Evolutionary conservation across 148 eudicot genomes (phyloP), one percentile per base, ranked within the genome.

Genomic region (Linanthus parryae): DNA sequence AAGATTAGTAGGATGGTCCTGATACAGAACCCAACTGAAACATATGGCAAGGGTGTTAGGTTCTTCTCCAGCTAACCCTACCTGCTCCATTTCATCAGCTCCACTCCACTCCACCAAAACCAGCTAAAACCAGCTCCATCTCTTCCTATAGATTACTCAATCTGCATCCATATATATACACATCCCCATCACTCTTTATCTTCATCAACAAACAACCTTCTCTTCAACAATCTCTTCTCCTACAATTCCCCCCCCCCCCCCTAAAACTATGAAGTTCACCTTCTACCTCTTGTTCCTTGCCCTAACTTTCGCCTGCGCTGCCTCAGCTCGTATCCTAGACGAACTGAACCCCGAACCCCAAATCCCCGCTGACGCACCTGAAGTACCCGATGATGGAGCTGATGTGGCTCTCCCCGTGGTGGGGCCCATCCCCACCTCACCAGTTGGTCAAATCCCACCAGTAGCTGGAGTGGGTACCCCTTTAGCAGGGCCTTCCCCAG

Each of bases 251-350:
- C 24, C 19, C 7, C 57, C 51, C 66, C 75, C 16, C 66, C 28
- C 71, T 41, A 65, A 59, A 48, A 44, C 54, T 15, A 51, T 54
- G 29, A 61, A 37, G 44, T 16, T 66, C 48, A 73, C 65, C 57
- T 41, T 81, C 43, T 70, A 50, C 64, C 61, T 76, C 18, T 61
- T 88, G 15, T 54, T 81, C 41, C 67, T 83, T 24, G 48, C 71
- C 66, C 51, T 73, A 23, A 39, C 71, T 34, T 22, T 81, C 24
- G 61, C 64, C 16, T 52, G 59, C 2, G 74, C 66, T 33, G 69
- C 13, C 57, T 68, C 88, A 0, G 77, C 96, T 38, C 78, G 96
- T 42, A 43, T 84, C 37, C 88, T 88, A 0, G 71, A 74, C 10
- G 69, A 84, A 24, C 60, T 42, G 3, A 62, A 57, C 66, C 62